Evolutionary conservation across 192 early-diverging fungal genomes (phyloP).

Genomic region (Backusella macrospora): DNA sequence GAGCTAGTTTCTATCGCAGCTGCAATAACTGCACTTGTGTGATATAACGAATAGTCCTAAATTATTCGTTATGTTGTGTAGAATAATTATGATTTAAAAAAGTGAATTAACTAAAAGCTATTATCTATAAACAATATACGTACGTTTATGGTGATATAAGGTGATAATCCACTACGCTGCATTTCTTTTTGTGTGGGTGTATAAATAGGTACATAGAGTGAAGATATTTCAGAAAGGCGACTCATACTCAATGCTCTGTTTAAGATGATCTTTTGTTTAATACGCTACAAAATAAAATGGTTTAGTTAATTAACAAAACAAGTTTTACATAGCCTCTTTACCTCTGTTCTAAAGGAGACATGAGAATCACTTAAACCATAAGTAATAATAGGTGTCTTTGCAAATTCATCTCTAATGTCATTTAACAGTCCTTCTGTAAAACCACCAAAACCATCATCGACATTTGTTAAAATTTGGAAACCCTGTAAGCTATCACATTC

Average conservation of each 20-base stretch:
- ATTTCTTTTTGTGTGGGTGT: constrained; percentile 34
- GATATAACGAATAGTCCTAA: constrained; percentile 45
- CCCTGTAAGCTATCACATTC: constrained; percentile 68
- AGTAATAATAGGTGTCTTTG: constrained; percentile 62
- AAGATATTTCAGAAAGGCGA: constrained; percentile 47
- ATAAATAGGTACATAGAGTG: constrained; percentile 54
- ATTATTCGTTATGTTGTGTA: neutral
- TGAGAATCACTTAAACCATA: constrained; percentile 49
- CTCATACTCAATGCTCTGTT: constrained; percentile 45
- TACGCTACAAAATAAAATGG: neutral
- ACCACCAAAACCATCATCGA: constrained; percentile 72
- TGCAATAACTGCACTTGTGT: constrained; percentile 58
- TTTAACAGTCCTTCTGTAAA: constrained; percentile 61
- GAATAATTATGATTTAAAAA: neutral
- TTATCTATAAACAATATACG: neutral
- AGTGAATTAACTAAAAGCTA: neutral
- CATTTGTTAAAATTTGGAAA: constrained; percentile 69
- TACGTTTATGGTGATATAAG: constrained; percentile 46
- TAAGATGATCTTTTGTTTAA: constrained; percentile 42
- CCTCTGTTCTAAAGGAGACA: constrained; percentile 1
- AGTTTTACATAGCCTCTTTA: neutral
- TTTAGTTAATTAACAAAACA: neutral
- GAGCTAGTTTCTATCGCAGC: constrained; percentile 53
- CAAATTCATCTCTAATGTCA: constrained; percentile 69
- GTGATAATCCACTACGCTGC: constrained; percentile 30